Conservation (phyloP, 2,329 filamentous ascomycete species). For the Dothiorella sarmentorum region DNA sequence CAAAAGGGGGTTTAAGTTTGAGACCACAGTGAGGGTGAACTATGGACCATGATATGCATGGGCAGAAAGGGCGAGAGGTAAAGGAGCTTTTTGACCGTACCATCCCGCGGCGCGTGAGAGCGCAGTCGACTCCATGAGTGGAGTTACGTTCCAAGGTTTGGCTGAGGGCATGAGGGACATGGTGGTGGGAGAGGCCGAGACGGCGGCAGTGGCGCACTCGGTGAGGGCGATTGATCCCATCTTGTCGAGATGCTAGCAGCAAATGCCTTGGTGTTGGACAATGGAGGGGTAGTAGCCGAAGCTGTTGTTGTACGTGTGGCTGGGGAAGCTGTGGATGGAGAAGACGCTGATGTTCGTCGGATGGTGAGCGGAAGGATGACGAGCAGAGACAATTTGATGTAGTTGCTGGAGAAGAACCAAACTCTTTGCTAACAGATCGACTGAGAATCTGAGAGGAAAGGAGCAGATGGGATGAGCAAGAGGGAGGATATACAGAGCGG, state of each 20-base stretch:
- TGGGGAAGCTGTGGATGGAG: neutral
- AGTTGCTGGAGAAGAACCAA: neutral
- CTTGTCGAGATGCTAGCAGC: neutral
- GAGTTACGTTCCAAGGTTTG: constrained; percentile 67
- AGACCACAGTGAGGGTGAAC: no score
- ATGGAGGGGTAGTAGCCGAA: neutral
- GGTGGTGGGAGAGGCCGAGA: constrained; percentile 4
- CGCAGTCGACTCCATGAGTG: constrained; percentile 64
- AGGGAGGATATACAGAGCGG: neutral
- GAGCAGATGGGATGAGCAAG: neutral
- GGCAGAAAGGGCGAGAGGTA: no score
- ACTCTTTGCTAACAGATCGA: neutral
- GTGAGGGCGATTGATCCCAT: constrained; percentile 12
- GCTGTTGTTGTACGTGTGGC: neutral
- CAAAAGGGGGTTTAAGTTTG: neutral
- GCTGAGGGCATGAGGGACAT: constrained; percentile 8
- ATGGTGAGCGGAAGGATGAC: constrained; percentile 8
- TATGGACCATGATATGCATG: neutral
- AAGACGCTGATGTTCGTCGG: neutral
- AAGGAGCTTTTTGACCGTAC: constrained; percentile 42
- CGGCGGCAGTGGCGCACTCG: constrained; percentile 8
- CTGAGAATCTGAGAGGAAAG: neutral
- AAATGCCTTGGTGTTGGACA: neutral
- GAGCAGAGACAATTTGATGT: neutral
- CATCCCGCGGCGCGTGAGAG: constrained; percentile 70